Base-by-base conservation (phyloP, 192 early-diverging fungal species). In the Thamnidium elegans region DNA sequence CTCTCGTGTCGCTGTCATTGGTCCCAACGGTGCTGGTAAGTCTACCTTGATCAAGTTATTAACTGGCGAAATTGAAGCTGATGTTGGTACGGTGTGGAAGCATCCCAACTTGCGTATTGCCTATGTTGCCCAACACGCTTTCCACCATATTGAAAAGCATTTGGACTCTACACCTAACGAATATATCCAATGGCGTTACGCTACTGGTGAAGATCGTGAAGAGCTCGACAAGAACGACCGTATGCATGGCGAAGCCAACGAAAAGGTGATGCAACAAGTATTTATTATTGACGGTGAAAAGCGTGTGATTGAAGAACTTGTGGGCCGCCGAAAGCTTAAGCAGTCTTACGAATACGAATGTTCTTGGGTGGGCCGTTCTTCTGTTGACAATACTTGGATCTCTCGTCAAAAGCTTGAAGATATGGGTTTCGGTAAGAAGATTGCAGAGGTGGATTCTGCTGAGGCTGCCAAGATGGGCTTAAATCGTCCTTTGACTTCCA, bases 131-230 rank as follows among this genome's bases (percentile, higher is more conserved):
- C 90, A 93, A 75, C 91, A 93, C 78, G 87, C 89, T 55, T 91
- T 92, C 88, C 89, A 91, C 75, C 89, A 92, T 75, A 79, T 92
- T 67, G 88, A 92, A 69, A 84, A 87, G 68, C 90, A 92, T 69
- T 76, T 90, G 73, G 89, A 90, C 66, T 71, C 73, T 61, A 90
- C 86, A 45, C 83, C 88, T 59, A 88, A 88, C 75, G 78, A 87
- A 67, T 89, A 92, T 75, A 87, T 92, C 68, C 87, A 86, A 75
- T 92, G 90, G 90, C 86, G 90, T 74, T 91, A 89, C 77, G 77
- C 78, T 65, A 80, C 74, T 55, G 89, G 89, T 67, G 84, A 89
- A 71, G 91, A 92, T 76, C 81, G 84, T 66, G 91, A 92, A 79
- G 81, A 85, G 48, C 76, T 84, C 68, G 87, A 85, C 63, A 91